phyloP scores from a whole-genome alignment of 1,284 basidiomycete genomes.

The Lignosus rhinocerotis region DNA sequence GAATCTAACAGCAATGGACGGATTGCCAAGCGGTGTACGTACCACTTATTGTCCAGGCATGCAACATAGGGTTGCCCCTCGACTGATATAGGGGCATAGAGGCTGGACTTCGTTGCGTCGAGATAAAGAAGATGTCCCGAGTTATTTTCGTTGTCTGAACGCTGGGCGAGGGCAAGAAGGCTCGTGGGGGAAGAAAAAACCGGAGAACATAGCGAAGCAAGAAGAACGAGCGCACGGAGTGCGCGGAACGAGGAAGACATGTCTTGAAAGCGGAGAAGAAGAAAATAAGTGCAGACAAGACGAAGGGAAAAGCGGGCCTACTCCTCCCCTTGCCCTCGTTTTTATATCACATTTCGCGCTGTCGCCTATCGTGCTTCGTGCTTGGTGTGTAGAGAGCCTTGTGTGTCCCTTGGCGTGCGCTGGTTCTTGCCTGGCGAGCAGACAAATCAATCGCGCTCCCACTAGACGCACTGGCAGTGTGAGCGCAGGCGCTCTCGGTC shows the following conservation, averaged over 20 bases:
- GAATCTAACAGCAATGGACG: neutral
- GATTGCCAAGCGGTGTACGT: neutral
- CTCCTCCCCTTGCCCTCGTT: neutral
- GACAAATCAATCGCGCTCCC: constrained; percentile 5
- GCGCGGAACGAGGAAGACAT: constrained; percentile 20
- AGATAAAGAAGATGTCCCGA: constrained; percentile 18
- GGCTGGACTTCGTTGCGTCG: constrained; percentile 14
- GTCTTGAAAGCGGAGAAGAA: constrained; percentile 13
- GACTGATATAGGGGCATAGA: constrained; percentile 17
- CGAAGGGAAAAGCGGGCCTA: constrained; percentile 2
- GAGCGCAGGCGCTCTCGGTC: constrained; percentile 14
- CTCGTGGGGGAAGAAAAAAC: constrained; percentile 11
- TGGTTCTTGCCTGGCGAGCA: neutral
- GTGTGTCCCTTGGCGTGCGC: neutral
- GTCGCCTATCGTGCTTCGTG: neutral
- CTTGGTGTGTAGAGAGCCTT: constrained; percentile 7
- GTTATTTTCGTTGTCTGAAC: constrained; percentile 14
- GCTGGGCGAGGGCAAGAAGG: constrained; percentile 7
- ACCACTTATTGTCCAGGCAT: constrained; percentile 19
- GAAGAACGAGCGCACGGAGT: constrained; percentile 19
- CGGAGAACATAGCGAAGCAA: constrained; percentile 13
- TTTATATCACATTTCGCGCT: constrained; percentile 8
- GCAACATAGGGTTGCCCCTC: constrained; percentile 15
- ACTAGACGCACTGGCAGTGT: constrained; percentile 14
- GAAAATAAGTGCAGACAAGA: constrained; percentile 21